phyloP scores from a whole-genome alignment of 805 yeast genomes.

The Pichia ethanolica region DNA sequence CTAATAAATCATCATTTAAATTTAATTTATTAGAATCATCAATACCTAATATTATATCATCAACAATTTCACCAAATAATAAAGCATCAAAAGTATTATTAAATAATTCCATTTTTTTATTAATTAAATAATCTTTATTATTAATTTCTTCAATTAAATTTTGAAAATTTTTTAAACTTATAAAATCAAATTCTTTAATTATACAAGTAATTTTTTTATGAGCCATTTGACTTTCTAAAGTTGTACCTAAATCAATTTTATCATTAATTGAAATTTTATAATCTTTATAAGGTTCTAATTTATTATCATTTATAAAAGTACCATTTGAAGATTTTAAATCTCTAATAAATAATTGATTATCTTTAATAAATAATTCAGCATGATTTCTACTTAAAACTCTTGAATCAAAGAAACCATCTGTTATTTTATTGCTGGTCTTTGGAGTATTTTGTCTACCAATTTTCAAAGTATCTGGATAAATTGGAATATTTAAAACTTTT shows the following conservation, averaged over 20 bases:
- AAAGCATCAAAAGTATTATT: constrained; percentile 30
- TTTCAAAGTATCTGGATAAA: constrained; percentile 72
- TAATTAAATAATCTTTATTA: constrained; percentile 22
- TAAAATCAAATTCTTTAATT: constrained; percentile 64
- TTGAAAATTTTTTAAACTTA: constrained; percentile 33
- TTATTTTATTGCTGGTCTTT: constrained; percentile 47
- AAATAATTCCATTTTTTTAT: constrained; percentile 25
- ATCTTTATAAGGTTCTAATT: constrained; percentile 56
- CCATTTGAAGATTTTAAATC: constrained; percentile 94
- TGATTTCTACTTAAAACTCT: constrained; percentile 89
- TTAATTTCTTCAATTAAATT: constrained; percentile 17
- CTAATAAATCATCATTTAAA: constrained; percentile 19
- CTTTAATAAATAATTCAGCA: constrained; percentile 74
- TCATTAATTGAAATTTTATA: constrained; percentile 73
- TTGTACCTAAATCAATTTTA: constrained; percentile 88
- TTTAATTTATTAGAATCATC: constrained; percentile 17
- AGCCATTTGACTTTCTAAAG: constrained; percentile 58
- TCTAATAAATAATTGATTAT: constrained; percentile 58
- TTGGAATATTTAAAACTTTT: constrained; percentile 74
- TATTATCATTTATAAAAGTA: constrained; percentile 75
- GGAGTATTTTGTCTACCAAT: constrained; percentile 86
- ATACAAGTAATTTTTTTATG: constrained; percentile 84
- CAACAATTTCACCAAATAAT: constrained; percentile 30
- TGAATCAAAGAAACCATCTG: constrained; percentile 92
- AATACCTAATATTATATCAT: constrained; percentile 15